Evolutionary conservation across 2,329 filamentous ascomycete species (phyloP), one percentile per base, ranked within the genome.

Genomic region (Aspergillus novoparasiticus): DNA sequence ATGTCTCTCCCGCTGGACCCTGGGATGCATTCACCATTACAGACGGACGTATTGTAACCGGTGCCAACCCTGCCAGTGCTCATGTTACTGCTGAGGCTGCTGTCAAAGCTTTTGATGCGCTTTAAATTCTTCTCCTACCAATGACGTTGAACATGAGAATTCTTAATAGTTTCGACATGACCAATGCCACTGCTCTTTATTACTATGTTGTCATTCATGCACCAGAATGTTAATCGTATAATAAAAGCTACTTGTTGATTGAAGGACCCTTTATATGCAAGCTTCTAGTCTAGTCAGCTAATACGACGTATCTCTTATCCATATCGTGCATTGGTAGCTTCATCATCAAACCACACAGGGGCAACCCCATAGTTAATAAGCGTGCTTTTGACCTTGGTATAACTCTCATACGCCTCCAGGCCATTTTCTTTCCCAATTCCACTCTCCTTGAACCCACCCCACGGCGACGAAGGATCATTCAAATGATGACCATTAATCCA

Each of bases 371-470:
- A 92, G 72, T 90, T 92, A 65, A 92, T 71, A 12, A 77, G 71
- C 72, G 73, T 75, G 54, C 74, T 77, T 56, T 75, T 77, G 2
- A 72, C 69, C 54, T 70, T 85, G 0, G 86, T 87, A 67, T 88
- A 88, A 0, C 83, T 82, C 57, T 76, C 79, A 68, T 86, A 89
- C 0, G 87, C 86, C 70, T 90, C 89, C 0, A 88, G 68, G 0
- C 90, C 90, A 70, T 92, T 92, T 79, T 93, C 90, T 64, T 89
- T 91, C 1, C 89, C 90, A 0, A 92, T 84, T 1, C 90, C 90
- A 67, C 86, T 89, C 1, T 85, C 82, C 68, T 87, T 87, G 34
- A 85, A 80, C 1, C 89, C 87, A 30, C 89, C 90, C 89, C 89
- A 90, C 0, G 90, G 87, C 63, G 88, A 89, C 68, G 88, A 88